These are phyloP conservation scores for Fragilariopsis cylindrus DNA, from an alignment of 108 stramenopile species.

Conservation along the genomic window DNA sequence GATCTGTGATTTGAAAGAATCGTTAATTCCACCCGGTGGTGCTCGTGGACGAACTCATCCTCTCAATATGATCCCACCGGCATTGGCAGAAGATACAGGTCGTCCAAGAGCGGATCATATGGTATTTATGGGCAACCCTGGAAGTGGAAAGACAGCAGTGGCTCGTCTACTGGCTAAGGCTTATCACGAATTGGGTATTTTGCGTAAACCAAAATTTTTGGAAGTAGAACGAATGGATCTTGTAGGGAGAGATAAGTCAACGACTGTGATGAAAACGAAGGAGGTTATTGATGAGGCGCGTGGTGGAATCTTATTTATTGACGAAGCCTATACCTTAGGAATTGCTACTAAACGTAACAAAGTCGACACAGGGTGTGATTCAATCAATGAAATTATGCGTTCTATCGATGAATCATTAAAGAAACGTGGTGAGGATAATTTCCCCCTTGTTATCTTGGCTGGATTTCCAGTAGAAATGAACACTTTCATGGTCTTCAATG, in stretches of 20 bases:
- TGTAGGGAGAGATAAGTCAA: conserved; percentile 74
- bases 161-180: conserved; percentile 90
- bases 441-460: conserved; percentile 80
- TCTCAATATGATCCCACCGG: conserved; percentile 50
- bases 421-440: conserved; percentile 42
- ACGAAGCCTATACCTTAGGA: conserved; percentile 89
- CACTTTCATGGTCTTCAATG: conserved; percentile 69
- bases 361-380: conserved; percentile 66
- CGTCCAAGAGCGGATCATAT: conserved; percentile 77
- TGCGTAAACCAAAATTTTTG: conserved; percentile 86
- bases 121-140: conserved; percentile 95
- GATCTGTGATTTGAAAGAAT: conserved; percentile 82
- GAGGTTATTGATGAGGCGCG: conserved; percentile 87
- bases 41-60: conserved; percentile 43
- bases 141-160: conserved; percentile 96
- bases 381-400: conserved; percentile 75
- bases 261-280: conserved; percentile 78
- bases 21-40: conserved; percentile 72
- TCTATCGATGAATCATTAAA: conserved; percentile 73
- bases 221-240: conserved; percentile 90
- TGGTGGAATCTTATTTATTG: conserved; percentile 90
- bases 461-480: conserved; percentile 91
- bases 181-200: conserved; percentile 83
- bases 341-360: conserved; percentile 78
- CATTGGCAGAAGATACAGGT: conserved; percentile 58